Percentiles rank a stretch among this genome's conserved stretches.
Evolutionary conservation across 345 rosid genomes (phyloP).

Genomic region (Gossypium ekmanianum): DNA sequence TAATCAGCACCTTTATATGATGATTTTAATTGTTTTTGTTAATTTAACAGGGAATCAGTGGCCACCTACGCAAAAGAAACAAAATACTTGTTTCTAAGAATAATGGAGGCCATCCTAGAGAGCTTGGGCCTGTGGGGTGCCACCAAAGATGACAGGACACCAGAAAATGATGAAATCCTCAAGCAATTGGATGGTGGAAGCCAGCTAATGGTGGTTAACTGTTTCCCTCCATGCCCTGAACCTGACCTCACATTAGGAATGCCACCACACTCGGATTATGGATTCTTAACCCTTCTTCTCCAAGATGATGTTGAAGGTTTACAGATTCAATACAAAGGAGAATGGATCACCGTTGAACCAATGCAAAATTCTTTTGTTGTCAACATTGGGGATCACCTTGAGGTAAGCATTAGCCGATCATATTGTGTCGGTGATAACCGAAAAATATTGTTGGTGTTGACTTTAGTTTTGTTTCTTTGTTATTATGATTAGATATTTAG

Average conservation of each 20-base stretch:
- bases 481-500: constrained; percentile 56
- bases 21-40: not conserved
- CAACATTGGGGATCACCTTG: constrained; percentile 91
- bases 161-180: constrained; percentile 27
- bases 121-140: constrained; percentile 36
- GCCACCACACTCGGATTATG: constrained; percentile 95
- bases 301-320: constrained; percentile 79
- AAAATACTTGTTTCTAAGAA: constrained; percentile 44
- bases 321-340: constrained; percentile 48
- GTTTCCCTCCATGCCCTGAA: constrained; percentile 83
- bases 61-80: constrained; percentile 66
- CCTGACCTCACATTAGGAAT: constrained; percentile 85
- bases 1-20: not conserved
- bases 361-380: constrained; percentile 63
- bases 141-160: not conserved
- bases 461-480: not conserved
- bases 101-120: constrained; percentile 70
- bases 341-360: constrained; percentile 79
- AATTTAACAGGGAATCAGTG: constrained; percentile 45
- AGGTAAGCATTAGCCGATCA: constrained; percentile 37
- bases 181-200: constrained; percentile 58
- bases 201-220: constrained; percentile 72
- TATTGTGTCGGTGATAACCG: too few relatives aligned
- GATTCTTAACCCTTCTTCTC: constrained; percentile 82
- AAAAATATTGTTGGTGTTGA: not conserved